These are phyloP conservation scores for Talaromyces sp. DNA, from an alignment of 2,329 filamentous ascomycete species.

Conservation along the genomic window DNA sequence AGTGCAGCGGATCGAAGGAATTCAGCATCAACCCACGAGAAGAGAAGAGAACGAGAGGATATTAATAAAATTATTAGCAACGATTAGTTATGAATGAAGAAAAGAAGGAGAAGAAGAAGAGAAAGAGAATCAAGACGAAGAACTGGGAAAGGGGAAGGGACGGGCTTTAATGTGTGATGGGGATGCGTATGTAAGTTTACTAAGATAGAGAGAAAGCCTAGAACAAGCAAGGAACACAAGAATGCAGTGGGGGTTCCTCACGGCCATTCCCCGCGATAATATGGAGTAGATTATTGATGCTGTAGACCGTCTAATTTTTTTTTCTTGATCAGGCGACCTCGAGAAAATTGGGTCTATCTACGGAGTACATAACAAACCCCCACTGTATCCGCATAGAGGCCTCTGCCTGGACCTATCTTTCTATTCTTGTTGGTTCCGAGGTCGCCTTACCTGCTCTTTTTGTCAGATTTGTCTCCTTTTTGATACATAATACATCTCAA, in stretches of 20 bases:
- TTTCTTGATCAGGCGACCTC: conserved; percentile 31
- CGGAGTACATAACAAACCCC: conserved; percentile 7
- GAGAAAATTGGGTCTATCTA: conserved; percentile 2
- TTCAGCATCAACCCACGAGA: neutral
- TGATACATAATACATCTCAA: conserved; percentile 10
- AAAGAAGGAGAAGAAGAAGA: neutral
- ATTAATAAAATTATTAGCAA: neutral
- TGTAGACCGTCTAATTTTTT: conserved; percentile 19
- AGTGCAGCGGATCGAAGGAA: neutral
- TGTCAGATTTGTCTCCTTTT: neutral
- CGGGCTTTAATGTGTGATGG: neutral
- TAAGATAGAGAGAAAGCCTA: neutral
- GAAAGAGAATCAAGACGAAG: neutral
- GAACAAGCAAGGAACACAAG: conserved; percentile 3
- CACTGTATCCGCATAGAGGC: neutral
- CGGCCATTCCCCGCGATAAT: neutral
- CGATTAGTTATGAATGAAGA: neutral
- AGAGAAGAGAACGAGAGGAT: neutral
- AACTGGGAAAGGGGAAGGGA: neutral
- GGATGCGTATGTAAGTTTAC: too few relatives aligned
- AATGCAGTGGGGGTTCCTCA: neutral
- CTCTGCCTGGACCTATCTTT: neutral
- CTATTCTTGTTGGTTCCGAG: neutral
- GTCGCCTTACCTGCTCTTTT: neutral
- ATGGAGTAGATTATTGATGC: too few relatives aligned